Base-by-base conservation (phyloP, 306 rosid genomes). In the Cucumis cinereus region DNA sequence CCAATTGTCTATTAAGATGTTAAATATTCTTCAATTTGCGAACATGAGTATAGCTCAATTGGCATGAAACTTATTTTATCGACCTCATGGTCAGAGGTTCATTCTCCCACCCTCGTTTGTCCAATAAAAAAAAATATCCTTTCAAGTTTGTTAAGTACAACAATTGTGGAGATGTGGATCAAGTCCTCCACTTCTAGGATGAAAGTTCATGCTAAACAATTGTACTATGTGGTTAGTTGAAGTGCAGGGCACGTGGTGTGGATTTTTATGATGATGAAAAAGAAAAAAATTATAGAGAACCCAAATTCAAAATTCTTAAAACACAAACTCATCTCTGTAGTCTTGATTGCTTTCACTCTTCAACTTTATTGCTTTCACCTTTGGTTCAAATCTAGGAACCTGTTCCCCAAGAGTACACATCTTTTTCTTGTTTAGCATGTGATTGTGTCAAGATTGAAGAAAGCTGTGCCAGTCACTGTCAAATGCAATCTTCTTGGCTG, bases 351-450 rank as follows among this genome's bases (percentile, higher is more conserved):
- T n/a, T n/a, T n/a, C 76, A 17, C 40, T 11, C 76, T 72, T 72
- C 43, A 72, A 47, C 60, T 72, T 72, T 72, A 30, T 26, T 17
- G 59, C 60, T 50, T 52, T 50, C 58, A 50, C 23, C 76, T 49
- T 72, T 72, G 76, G 61, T 72, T 72, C 76, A 72, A 17, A 16
- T 52, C 60, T 72, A 52, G 59, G 57, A 28, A 28, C n/a, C 45
- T 72, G 61, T 72, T 72, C 60, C 76, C 76, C 28, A 72, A 52
- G 35, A 72, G 76, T 72, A 52, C 76, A 72, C 60, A 72, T 52
- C 60, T 72, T 72, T 72, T 72, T 72, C 76, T 28, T 72, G 23
- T 50, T 72, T 52, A 72, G 76, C 76, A 52, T 72, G 45, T 52
- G 61, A 28, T 52, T 52, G 76, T 52, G 47, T 72, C 61, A 72